Evolutionary conservation across 2,329 filamentous ascomycete genomes (phyloP).

Genomic region (Calonectria hongkongensis): DNA sequence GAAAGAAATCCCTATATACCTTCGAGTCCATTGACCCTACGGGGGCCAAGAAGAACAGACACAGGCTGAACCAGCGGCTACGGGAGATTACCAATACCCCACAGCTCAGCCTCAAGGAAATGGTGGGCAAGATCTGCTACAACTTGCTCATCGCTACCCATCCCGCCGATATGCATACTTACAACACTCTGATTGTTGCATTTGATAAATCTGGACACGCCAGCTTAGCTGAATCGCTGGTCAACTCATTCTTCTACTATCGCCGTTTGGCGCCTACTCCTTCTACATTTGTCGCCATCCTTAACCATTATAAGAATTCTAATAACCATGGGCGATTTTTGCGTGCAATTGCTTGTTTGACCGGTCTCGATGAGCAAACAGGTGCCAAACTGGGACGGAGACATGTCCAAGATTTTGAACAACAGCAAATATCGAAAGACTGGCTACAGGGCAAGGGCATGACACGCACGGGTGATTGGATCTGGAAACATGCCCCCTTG

Average conservation of each 20-base stretch:
- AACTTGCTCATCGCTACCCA: slow-evolving; percentile 79
- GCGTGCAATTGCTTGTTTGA: slow-evolving; percentile 66
- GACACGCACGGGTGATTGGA: slow-evolving; percentile 58
- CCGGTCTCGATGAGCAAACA: slow-evolving; percentile 62
- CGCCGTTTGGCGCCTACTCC: slow-evolving; percentile 68
- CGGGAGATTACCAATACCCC: slow-evolving; percentile 54
- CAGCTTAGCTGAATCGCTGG: slow-evolving; percentile 71
- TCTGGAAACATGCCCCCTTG: slow-evolving; percentile 64
- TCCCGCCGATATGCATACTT: slow-evolving; percentile 80
- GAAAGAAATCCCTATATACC: slow-evolving; percentile 48
- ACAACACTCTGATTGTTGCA: slow-evolving; percentile 82
- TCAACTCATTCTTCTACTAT: slow-evolving; percentile 69
- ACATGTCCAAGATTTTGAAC: slow-evolving; percentile 58
- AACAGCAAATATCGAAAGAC: slow-evolving; percentile 53
- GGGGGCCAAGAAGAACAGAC: slow-evolving; percentile 52
- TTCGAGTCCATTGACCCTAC: slow-evolving; percentile 55
- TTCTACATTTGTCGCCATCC: slow-evolving; percentile 68
- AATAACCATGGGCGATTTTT: slow-evolving; percentile 66
- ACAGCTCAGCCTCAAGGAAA: slow-evolving; percentile 56
- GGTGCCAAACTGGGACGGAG: slow-evolving; percentile 64
- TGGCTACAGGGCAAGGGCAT: slow-evolving; percentile 55
- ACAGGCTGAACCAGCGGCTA: slow-evolving; percentile 56
- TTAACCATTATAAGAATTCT: slow-evolving; percentile 69
- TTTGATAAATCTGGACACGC: slow-evolving; percentile 73
- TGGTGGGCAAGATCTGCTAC: slow-evolving; percentile 71